These are phyloP conservation scores for Mucor circinelloides DNA, from an alignment of 371 early-diverging fungal genomes.

Conservation along the genomic window DNA sequence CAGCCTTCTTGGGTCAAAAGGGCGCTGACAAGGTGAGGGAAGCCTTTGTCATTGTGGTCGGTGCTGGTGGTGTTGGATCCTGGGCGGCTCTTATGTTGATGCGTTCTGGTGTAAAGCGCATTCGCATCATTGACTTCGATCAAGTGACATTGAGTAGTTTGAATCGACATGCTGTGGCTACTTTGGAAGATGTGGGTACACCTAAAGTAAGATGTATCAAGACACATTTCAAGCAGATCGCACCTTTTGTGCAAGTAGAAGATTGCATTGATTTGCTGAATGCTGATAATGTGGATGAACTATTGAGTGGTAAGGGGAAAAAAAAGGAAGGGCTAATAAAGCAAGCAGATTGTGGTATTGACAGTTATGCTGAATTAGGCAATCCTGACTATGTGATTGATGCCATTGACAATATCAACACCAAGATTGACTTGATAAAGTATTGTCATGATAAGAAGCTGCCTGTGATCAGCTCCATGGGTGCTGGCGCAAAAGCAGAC, in stretches of 20 bases:
- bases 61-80: constrained; percentile 94
- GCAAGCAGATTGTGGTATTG: background rate
- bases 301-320: constrained; percentile 71
- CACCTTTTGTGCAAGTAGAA: constrained; percentile 82
- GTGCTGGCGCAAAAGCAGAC: constrained; percentile 94
- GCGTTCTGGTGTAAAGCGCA: constrained; percentile 84
- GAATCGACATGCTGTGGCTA: constrained; percentile 93
- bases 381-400: constrained; percentile 83
- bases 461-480: constrained; percentile 89
- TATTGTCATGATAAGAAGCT: constrained; percentile 79
- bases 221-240: constrained; percentile 70
- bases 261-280: constrained; percentile 76
- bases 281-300: constrained; percentile 65
- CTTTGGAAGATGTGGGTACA: constrained; percentile 84
- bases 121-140: constrained; percentile 95
- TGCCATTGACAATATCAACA: constrained; percentile 94
- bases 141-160: constrained; percentile 90
- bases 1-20: constrained; percentile 85
- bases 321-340: background rate
- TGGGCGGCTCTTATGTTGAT: constrained; percentile 91
- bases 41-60: constrained; percentile 91
- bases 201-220: constrained; percentile 83
- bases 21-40: constrained; percentile 64
- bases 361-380: constrained; percentile 23
- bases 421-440: constrained; percentile 85